A percentile compares a stretch with the other conserved stretches of the same genome.
phyloP scores from a whole-genome alignment of 2,329 filamentous ascomycete genomes.

The Fusarium coicis region DNA sequence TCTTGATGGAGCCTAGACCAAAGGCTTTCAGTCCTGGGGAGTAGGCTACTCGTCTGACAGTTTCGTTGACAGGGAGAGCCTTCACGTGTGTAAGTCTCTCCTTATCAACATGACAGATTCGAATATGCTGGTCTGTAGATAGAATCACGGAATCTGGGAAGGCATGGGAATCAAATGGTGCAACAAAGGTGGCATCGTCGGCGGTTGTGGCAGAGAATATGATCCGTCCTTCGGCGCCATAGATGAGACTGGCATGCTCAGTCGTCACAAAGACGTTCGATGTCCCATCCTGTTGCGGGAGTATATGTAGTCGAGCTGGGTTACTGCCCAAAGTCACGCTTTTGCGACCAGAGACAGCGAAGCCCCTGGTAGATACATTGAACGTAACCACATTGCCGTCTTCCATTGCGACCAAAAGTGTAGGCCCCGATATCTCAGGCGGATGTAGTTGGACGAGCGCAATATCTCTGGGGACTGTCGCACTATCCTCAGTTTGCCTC shows the following conservation, averaged over 20 bases:
- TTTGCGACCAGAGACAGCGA: conserved; percentile 76
- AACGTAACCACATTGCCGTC: conserved; percentile 93
- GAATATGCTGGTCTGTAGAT: conserved; percentile 79
- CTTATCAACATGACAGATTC: conserved; percentile 83
- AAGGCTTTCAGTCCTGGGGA: conserved; percentile 83
- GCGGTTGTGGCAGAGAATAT: conserved; percentile 95
- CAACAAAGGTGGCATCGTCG: conserved; percentile 83
- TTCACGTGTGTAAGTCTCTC: conserved; percentile 90
- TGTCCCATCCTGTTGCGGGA: conserved; percentile 74
- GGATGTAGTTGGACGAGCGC: conserved; percentile 82
- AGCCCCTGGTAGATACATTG: conserved; percentile 70
- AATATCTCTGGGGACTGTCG: conserved; percentile 85
- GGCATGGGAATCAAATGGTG: conserved; percentile 81
- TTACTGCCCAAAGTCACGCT: conserved; percentile 87
- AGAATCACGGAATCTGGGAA: conserved; percentile 86
- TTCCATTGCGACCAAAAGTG: conserved; percentile 88
- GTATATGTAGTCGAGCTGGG: conserved; percentile 81
- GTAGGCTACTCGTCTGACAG: conserved; percentile 87
- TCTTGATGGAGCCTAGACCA: conserved; percentile 85
- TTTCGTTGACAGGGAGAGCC: conserved; percentile 80
- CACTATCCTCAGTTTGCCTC: conserved; percentile 69
- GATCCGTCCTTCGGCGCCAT: conserved; percentile 86
- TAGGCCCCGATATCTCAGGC: conserved; percentile 67
- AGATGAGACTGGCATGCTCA: conserved; percentile 93
- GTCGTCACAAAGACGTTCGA: conserved; percentile 92